Evolutionary conservation across 2,329 filamentous ascomycete genomes (phyloP).

Genomic region (Pseudopithomyces maydicus): DNA sequence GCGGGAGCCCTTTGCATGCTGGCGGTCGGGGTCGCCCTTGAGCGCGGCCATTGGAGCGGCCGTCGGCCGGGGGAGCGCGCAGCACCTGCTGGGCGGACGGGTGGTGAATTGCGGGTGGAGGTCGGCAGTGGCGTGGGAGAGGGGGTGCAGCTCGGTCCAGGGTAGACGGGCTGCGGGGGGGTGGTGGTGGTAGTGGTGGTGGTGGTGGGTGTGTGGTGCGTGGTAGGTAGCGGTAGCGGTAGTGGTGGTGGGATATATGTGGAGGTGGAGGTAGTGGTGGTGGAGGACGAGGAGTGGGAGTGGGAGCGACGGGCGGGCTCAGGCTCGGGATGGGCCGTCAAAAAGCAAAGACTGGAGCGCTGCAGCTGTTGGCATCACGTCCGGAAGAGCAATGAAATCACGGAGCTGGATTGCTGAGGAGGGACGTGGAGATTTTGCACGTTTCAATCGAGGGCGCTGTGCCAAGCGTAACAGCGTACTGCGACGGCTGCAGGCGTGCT

Average conservation of each 20-base stretch:
- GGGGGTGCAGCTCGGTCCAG: constrained; percentile 8
- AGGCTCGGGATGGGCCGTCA: not conserved
- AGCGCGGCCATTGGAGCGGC: constrained; percentile 32
- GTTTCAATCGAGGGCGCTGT: not conserved
- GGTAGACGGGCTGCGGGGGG: not conserved
- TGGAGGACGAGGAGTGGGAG: constrained; percentile 2
- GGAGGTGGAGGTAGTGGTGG: not conserved
- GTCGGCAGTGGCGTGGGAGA: not conserved
- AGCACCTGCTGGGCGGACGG: not conserved
- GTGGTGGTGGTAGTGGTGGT: not conserved
- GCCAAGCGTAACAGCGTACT: not conserved
- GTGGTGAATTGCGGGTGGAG: not conserved
- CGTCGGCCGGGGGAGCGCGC: no score
- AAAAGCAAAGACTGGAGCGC: not conserved
- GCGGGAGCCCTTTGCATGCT: constrained; percentile 20
- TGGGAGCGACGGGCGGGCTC: not conserved
- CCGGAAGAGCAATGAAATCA: not conserved
- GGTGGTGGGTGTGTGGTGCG: not conserved
- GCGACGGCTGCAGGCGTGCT: not conserved
- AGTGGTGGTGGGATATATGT: not conserved
- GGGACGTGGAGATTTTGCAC: constrained; percentile 4
- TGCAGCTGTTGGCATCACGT: not conserved
- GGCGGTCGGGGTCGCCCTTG: constrained; percentile 27
- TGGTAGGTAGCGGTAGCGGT: not conserved
- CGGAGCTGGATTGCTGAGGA: not conserved